Conservation (phyloP, 306 rosid species). For the Fragaria iinumae region DNA sequence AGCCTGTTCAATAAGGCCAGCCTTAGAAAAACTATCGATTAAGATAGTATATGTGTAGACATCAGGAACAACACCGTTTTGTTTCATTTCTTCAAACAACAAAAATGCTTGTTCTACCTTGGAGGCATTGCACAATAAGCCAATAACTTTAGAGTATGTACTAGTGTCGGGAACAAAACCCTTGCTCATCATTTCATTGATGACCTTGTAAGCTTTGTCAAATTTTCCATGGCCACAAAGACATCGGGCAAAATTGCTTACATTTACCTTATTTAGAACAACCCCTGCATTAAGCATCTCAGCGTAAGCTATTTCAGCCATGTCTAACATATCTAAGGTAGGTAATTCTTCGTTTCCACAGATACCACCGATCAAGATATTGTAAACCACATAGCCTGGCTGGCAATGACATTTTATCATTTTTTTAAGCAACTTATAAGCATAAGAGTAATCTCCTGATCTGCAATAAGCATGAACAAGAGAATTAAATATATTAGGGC, state of each 20-base stretch:
- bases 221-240: conserved; percentile 73
- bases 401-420: conserved; percentile 59
- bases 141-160: conserved; percentile 82
- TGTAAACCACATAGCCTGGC: conserved; percentile 73
- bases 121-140: conserved; percentile 62
- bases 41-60: conserved; percentile 78
- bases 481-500: conserved; percentile 64
- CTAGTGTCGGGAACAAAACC: conserved; percentile 80
- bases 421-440: conserved; percentile 67
- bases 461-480: conserved; percentile 77
- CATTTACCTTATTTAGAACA: conserved; percentile 70
- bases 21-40: conserved; percentile 78
- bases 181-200: conserved; percentile 77
- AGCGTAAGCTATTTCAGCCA: conserved; percentile 74
- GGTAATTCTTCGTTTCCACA: conserved; percentile 58
- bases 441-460: conserved; percentile 61
- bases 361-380: conserved; percentile 67
- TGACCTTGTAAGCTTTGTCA: conserved; percentile 73
- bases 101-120: conserved; percentile 76
- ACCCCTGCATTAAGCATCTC: conserved; percentile 73
- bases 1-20: conserved; percentile 79
- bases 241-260: conserved; percentile 65
- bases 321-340: conserved; percentile 44
- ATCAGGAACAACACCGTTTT: conserved; percentile 66
- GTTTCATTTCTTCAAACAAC: conserved; percentile 76